These are phyloP conservation scores for Irpex sp. DNA, from an alignment of 1,284 basidiomycete species.

Conservation along the genomic window DNA sequence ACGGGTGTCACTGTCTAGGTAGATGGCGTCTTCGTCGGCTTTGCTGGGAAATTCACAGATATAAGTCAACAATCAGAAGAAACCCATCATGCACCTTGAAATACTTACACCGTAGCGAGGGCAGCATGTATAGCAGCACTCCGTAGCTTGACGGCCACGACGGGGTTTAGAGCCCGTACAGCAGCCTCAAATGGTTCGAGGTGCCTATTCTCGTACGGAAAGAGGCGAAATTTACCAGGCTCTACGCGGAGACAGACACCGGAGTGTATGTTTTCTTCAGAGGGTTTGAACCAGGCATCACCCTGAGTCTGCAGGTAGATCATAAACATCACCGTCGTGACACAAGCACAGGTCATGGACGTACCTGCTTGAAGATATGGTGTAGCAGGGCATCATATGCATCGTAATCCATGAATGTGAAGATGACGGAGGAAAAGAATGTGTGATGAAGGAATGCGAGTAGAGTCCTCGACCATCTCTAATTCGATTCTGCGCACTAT, in stretches of 20 bases:
- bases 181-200: conserved; percentile 71
- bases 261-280: conserved; percentile 65
- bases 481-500: not conserved
- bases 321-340: not conserved
- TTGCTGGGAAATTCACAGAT: conserved; percentile 35
- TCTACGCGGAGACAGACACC: conserved; percentile 70
- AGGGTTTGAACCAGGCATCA: conserved; percentile 74
- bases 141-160: conserved; percentile 77
- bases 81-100: not conserved
- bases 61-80: not conserved
- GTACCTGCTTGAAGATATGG: conserved; percentile 53
- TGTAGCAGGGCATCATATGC: conserved; percentile 70
- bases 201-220: conserved; percentile 60
- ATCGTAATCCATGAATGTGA: conserved; percentile 60
- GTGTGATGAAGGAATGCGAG: not conserved
- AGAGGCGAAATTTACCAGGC: conserved; percentile 58
- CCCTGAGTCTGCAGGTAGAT: conserved; percentile 50
- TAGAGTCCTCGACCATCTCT: not conserved
- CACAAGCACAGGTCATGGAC: conserved; percentile 14
- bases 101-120: conserved; percentile 59
- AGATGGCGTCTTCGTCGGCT: conserved; percentile 49
- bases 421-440: not conserved
- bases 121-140: conserved; percentile 81
- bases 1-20: conserved; percentile 52
- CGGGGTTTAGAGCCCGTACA: conserved; percentile 68